A percentile compares a stretch with the other conserved stretches of the same genome.
These are phyloP conservation scores for Prunus dulcis DNA, from an alignment of 306 rosid species.

Conservation along the genomic window DNA sequence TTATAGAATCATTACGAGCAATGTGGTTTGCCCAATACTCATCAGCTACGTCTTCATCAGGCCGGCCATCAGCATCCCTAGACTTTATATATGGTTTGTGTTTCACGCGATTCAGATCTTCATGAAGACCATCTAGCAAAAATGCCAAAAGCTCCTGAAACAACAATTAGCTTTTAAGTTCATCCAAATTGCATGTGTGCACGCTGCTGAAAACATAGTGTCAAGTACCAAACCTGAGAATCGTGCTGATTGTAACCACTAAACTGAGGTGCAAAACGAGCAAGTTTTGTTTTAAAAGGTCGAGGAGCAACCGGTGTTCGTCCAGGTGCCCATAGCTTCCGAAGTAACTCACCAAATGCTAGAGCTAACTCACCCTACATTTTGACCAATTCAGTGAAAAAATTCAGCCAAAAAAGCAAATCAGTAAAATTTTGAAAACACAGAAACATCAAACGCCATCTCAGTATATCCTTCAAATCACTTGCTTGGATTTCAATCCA, in stretches of 20 bases:
- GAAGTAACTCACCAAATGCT: constrained; percentile 94
- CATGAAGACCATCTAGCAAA: constrained; percentile 96
- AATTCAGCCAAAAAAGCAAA: neutral
- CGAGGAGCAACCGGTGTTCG: constrained; percentile 91
- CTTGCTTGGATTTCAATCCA: neutral
- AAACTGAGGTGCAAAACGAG: constrained; percentile 99
- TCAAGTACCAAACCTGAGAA: constrained; percentile 75
- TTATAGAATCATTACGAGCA: constrained; percentile 96
- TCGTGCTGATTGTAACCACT: constrained; percentile 98
- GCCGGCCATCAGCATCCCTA: constrained; percentile 97
- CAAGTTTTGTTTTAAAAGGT: constrained; percentile 87
- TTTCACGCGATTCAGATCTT: constrained; percentile 95
- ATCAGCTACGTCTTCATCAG: constrained; percentile 97
- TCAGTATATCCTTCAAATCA: neutral
- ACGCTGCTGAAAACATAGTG: constrained; percentile 1
- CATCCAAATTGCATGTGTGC: constrained; percentile 18
- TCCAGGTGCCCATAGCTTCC: constrained; percentile 98
- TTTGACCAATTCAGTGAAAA: neutral
- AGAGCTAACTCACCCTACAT: constrained; percentile 90
- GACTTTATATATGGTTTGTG: constrained; percentile 91
- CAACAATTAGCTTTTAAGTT: constrained; percentile 26
- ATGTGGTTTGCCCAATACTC: constrained; percentile 99
- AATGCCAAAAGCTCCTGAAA: constrained; percentile 97
- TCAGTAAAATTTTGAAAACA: neutral
- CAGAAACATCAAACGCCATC: neutral